These are phyloP conservation scores for Rhododendron henanense DNA, from an alignment of 148 eudicot species.

Conservation along the genomic window DNA sequence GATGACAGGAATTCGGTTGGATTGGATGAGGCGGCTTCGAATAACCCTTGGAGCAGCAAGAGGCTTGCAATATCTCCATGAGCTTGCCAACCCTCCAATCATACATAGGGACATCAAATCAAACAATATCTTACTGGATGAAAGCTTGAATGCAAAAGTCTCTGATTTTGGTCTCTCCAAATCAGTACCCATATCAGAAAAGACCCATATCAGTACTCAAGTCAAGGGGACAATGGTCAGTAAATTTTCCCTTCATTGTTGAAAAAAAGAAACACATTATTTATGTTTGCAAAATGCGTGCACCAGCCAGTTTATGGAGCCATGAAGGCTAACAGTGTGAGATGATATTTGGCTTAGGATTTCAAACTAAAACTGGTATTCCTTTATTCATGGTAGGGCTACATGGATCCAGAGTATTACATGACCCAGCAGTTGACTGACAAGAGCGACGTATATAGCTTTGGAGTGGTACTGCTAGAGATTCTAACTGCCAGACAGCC, in stretches of 20 bases:
- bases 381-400: conserved; percentile 14
- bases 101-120: conserved; percentile 26
- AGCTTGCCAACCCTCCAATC: conserved; percentile 28
- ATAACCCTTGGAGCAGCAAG: conserved; percentile 22
- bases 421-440: conserved; percentile 11
- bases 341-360: background rate
- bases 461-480: conserved; percentile 32
- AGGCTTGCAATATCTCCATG: conserved; percentile 29
- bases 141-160: conserved; percentile 18
- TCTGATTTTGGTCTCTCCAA: conserved; percentile 30
- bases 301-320: background rate
- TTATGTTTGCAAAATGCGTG: background rate
- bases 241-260: background rate
- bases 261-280: background rate
- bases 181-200: background rate
- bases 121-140: conserved; percentile 24
- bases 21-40: conserved; percentile 22
- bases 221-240: conserved; percentile 31
- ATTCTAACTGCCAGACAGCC: conserved; percentile 59
- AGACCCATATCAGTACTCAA: conserved; percentile 25
- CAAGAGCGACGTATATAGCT: conserved; percentile 17
- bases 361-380: background rate
- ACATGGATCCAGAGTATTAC: conserved; percentile 24
- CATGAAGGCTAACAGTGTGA: background rate
- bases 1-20: conserved; percentile 21